Base-by-base conservation (phyloP, 1,284 basidiomycete species). In the Singerocomus rubriflavus region DNA sequence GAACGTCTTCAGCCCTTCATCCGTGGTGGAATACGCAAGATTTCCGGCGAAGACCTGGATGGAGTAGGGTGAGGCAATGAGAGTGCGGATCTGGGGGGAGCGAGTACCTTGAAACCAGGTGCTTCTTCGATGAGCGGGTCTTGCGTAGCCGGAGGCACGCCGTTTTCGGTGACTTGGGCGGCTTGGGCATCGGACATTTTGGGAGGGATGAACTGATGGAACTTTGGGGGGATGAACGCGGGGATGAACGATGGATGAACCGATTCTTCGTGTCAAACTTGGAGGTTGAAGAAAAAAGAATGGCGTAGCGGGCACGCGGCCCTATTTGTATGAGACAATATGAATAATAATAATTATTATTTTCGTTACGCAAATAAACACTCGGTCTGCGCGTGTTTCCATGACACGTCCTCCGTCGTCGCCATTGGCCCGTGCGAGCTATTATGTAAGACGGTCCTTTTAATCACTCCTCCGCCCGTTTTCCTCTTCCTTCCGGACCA, bases 1-100 rank as follows among this genome's bases (percentile, higher is more conserved):
- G 79, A 92, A 89, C 72, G 84, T 75, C 84, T 82, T 86, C 74
- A 92, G 85, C 82, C 87, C 88, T 74, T 91, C 87, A 79, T 91
- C 88, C 79, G 86, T 88, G 63, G 87, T 90, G 66, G 83, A 78
- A 71, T 91, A 92, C 75, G 88, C 83, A 78, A 92, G 88, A 74
- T 92, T 92, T 64, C 89, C 89, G 65, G 82, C 86, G 72, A 91
- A 92, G 74, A 91, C 85, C 90, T 92, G 63, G 16, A 30, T 37
- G 48, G 36, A 16, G 34, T 17, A 25, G 37, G 53, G 49, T 52
- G 46, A 53, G 48, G 49, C 37, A 52, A 48, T 14, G 59, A 13
- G 42, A 7, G 30, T 49, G 52, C 51, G 46, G 51, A 68, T 60
- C 56, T 48, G 36, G 31, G 51, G 51, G 17, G 12, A 52, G 56